Conservation (phyloP, 2,329 filamentous ascomycete genomes). For the Metarhizium rileyi region DNA sequence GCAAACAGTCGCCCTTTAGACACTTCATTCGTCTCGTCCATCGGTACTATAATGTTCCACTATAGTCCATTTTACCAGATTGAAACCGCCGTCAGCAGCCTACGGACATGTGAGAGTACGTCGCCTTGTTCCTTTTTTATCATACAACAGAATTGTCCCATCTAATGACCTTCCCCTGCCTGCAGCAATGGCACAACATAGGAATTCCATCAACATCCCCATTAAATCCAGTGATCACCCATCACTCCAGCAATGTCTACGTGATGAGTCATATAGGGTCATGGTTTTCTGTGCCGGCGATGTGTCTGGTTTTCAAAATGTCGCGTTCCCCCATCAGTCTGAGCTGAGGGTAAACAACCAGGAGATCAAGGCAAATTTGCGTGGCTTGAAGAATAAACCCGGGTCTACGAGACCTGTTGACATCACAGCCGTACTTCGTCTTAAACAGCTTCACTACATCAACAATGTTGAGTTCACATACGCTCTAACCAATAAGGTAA, state of each 20-base stretch:
- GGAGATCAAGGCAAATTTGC: slow-evolving; percentile 85
- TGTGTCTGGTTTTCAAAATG: slow-evolving; percentile 55
- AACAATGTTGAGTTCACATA: slow-evolving; percentile 85
- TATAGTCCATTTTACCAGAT: slow-evolving; percentile 79
- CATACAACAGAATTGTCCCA: slow-evolving; percentile 14
- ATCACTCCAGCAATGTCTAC: slow-evolving; percentile 43
- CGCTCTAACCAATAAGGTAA: slow-evolving; percentile 78
- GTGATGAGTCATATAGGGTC: slow-evolving; percentile 55
- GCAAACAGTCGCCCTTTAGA: slow-evolving; percentile 13
- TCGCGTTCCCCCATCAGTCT: slow-evolving; percentile 84
- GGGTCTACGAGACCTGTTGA: slow-evolving; percentile 91
- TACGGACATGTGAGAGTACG: slow-evolving; percentile 63
- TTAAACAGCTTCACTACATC: slow-evolving; percentile 53
- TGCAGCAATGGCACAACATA: slow-evolving; percentile 45
- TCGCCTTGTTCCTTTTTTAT: slow-evolving; percentile 12
- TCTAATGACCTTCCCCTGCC: slow-evolving; percentile 8
- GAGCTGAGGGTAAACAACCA: slow-evolving; percentile 85
- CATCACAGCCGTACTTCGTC: slow-evolving; percentile 67
- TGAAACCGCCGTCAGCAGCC: slow-evolving; percentile 51
- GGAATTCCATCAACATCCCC: slow-evolving; percentile 36
- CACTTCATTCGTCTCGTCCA: slow-evolving; percentile 10
- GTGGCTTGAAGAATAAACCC: slow-evolving; percentile 91
- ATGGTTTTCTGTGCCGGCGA: slow-evolving; percentile 78
- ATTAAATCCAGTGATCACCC: slow-evolving; percentile 42
- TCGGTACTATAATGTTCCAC: slow-evolving; percentile 37